Evolutionary conservation across 352 stramenopile species (phyloP).

Genomic region (Vaucheria bursata): DNA sequence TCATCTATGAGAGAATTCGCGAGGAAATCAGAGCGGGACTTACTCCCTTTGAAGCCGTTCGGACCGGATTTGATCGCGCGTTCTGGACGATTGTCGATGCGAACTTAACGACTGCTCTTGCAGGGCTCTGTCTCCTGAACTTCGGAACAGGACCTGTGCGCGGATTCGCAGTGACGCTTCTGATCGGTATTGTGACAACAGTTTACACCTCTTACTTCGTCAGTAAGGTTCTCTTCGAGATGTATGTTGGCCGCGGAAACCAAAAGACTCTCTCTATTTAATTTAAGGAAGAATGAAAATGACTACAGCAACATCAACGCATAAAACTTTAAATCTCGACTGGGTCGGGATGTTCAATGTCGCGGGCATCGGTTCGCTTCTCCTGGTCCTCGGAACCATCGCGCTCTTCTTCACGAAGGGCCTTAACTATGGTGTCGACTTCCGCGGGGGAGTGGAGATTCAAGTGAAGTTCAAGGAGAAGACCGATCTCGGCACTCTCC

Average conservation of each 20-base stretch:
- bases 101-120: constrained; percentile 2
- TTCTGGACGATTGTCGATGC: constrained; percentile 12
- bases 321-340: background rate
- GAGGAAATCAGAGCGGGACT: background rate
- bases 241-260: too few relatives aligned
- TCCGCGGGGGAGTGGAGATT: too few relatives aligned
- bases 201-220: constrained; percentile 6
- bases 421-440: background rate
- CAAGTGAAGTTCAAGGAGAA: too few relatives aligned
- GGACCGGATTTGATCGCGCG: constrained; percentile 1
- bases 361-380: background rate
- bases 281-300: constrained; percentile 5
- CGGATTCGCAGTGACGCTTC: constrained; percentile 10
- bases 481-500: too few relatives aligned
- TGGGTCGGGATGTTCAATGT: constrained; percentile 1
- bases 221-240: background rate
- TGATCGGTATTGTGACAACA: constrained; percentile 5
- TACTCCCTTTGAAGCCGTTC: background rate
- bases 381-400: background rate
- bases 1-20: constrained; percentile 10
- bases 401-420: constrained; percentile 1
- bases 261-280: background rate
- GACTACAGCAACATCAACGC: background rate
- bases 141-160: background rate
- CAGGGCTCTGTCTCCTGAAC: background rate